A percentile compares a stretch with the other conserved stretches of the same genome.
Evolutionary conservation across 371 early-diverging fungal genomes (phyloP).

Genomic region (Apophysomyces elegans): DNA sequence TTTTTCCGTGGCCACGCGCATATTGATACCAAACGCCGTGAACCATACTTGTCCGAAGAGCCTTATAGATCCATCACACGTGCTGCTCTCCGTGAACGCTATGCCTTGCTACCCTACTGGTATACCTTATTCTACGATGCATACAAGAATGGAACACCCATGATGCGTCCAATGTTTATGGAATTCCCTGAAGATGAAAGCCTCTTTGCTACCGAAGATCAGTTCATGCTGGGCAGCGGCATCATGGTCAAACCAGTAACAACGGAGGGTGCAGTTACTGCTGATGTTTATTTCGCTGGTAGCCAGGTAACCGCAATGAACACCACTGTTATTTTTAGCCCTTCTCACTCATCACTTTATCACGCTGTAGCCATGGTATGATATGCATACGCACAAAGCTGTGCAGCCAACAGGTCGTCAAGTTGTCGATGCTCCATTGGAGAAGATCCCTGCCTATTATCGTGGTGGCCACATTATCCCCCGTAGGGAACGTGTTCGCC

Average conservation of each 20-base stretch:
- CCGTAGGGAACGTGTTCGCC: constrained; percentile 84
- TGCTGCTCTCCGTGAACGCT: constrained; percentile 74
- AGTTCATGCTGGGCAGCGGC: constrained; percentile 81
- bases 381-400: constrained; percentile 59
- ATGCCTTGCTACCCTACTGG: constrained; percentile 79
- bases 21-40: constrained; percentile 93
- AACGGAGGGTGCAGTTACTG: constrained; percentile 51
- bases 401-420: constrained; percentile 51
- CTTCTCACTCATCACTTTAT: not conserved
- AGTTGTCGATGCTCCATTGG: constrained; percentile 69
- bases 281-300: constrained; percentile 74
- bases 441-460: constrained; percentile 81
- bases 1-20: constrained; percentile 95
- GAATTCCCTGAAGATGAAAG: constrained; percentile 81
- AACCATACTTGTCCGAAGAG: constrained; percentile 94
- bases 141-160: constrained; percentile 66
- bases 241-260: constrained; percentile 81
- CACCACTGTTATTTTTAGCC: not conserved
- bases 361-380: constrained; percentile 72
- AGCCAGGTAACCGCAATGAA: constrained; percentile 31
- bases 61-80: constrained; percentile 74
- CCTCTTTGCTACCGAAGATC: constrained; percentile 77
- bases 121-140: constrained; percentile 84
- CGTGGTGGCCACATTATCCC: constrained; percentile 90
- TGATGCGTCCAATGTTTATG: constrained; percentile 84